These are phyloP conservation scores for Corymbia calophylla DNA, from an alignment of 441 rosid genomes.

Conservation along the genomic window DNA sequence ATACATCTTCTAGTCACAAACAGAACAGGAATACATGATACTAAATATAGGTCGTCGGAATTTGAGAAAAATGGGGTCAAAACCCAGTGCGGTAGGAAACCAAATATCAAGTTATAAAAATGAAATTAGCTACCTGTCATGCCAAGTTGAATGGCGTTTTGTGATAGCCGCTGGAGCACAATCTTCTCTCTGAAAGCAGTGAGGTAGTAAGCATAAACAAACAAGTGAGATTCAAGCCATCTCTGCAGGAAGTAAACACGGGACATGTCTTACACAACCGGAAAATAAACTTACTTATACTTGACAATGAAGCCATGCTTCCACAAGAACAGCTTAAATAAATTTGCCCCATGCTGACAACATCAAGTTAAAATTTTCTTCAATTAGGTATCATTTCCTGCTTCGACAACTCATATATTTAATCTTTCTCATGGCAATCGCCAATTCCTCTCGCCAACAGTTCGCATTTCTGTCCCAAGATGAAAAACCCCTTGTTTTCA, in stretches of 20 bases:
- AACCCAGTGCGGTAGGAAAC: not conserved
- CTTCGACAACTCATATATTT: slow-evolving; percentile 36
- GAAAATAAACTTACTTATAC: not conserved
- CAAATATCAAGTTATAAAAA: not conserved
- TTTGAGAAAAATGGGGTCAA: not conserved
- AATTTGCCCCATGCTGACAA: not conserved
- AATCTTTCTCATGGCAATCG: slow-evolving; percentile 36
- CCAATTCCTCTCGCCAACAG: slow-evolving; percentile 27
- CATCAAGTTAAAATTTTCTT: not conserved
- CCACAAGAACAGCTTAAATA: not conserved
- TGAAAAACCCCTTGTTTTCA: slow-evolving; percentile 49
- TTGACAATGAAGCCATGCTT: not conserved
- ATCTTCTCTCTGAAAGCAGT: not conserved
- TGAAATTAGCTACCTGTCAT: not conserved
- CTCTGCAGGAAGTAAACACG: not conserved
- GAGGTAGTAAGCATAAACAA: not conserved
- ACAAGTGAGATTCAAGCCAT: not conserved
- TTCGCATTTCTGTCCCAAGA: slow-evolving; percentile 23
- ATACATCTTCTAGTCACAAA: not conserved
- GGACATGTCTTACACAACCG: not conserved
- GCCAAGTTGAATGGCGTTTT: not conserved
- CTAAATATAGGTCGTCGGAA: not conserved
- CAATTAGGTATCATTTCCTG: slow-evolving; percentile 18
- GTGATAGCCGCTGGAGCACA: not conserved
- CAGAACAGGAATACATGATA: not conserved